Base-by-base conservation (phyloP, 441 rosid genomes). In the Pelargonium cotyledonis region DNA sequence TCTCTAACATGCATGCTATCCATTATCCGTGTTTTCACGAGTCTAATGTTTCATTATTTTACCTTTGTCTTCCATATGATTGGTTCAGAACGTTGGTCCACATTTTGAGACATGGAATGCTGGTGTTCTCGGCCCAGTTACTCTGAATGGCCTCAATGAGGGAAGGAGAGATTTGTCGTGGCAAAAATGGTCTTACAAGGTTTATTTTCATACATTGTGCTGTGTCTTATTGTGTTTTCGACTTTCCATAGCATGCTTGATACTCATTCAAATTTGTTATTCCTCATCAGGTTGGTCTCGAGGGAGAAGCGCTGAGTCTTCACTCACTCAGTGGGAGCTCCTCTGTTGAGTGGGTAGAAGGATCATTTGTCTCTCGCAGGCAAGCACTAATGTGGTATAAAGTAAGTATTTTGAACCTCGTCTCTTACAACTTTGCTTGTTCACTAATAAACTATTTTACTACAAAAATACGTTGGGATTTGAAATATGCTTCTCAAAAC, bases 131-230 rank as follows among this genome's bases (percentile, higher is more conserved):
- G 99, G 99, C 35, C 99, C 99, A 0, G 95, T 95, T 65, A 74
- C 86, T 49, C 67, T 95, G 73, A 84, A 75, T 16, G 99, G 97
- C 73, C 87, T 91, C 63, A 77, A 80, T 57, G 91, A 82, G 40
- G 99, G 99, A 60, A 78, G 83, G 65, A 84, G 86, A 75, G 99
- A 95, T 77, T 73, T 95, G 68, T 85, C 99, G 16, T 90, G 99
- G 99, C 96, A 92, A 82, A 92, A 89, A 75, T 95, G 99, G 99
- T 73, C 95, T 58, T 95, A 95, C 78, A 89, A 89, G 96, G 99
- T 92, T 77, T 70, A 46, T 67, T 44, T 67, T 63, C 73, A 46
- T 64, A 46, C 58, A 65, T 65, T 57, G 43, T 38, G n/a, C 18
- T 57, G 51, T 3, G 51, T 3, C 38, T 5, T 4, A 44, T 14